Evolutionary conservation across 176 grass and related monocot genomes (phyloP).

Genomic region (Avena sativa): DNA sequence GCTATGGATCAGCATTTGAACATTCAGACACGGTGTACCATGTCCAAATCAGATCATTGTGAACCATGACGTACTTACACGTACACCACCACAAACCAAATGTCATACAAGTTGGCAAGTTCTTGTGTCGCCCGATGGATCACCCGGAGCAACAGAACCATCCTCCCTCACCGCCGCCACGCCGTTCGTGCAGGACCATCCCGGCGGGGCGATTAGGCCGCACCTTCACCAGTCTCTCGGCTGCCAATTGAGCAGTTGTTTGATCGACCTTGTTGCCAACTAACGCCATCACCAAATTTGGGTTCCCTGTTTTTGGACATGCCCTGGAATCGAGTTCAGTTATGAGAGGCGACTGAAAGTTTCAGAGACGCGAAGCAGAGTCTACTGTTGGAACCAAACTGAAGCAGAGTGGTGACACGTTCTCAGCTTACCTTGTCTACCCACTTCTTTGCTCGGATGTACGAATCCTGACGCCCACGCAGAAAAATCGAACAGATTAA

Average conservation of each 20-base stretch:
- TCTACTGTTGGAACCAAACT: not conserved
- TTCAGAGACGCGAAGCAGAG: too few species aligned
- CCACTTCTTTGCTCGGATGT: slow-evolving; percentile 65
- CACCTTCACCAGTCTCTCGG: slow-evolving; percentile 40
- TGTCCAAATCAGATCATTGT: too few species aligned
- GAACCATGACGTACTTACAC: too few species aligned
- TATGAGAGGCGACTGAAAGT: too few species aligned
- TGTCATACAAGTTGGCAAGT: too few species aligned
- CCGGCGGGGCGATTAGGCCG: slow-evolving; percentile 46
- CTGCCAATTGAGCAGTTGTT: not conserved
- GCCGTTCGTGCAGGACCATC: slow-evolving; percentile 49
- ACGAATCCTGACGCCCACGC: slow-evolving; percentile 50
- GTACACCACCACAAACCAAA: too few species aligned
- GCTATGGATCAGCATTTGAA: too few species aligned
- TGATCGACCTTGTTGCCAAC: slow-evolving; percentile 60
- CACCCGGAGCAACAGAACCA: slow-evolving; percentile 68
- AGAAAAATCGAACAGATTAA: not conserved
- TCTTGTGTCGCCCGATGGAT: not conserved
- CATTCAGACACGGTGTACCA: too few species aligned
- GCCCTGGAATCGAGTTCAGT: too few species aligned
- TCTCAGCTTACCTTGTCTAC: slow-evolving; percentile 46
- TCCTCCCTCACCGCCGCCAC: not conserved
- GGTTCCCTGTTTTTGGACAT: slow-evolving; percentile 50
- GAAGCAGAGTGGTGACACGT: not conserved
- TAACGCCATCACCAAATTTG: slow-evolving; percentile 62